Conservation (phyloP, 805 yeast genomes). For the Yarrowia deformans region DNA sequence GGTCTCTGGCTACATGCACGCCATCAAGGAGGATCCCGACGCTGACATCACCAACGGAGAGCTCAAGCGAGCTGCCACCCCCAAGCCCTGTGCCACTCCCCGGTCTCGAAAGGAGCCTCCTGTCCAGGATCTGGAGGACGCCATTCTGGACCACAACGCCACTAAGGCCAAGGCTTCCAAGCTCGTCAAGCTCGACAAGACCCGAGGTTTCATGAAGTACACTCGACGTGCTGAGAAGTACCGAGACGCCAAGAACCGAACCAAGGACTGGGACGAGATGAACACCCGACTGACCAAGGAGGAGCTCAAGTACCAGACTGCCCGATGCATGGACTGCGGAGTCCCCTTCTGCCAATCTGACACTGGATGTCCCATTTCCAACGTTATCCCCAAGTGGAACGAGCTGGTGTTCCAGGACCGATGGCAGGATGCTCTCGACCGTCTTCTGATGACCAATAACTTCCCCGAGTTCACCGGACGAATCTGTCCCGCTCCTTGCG, state of each 20-base stretch:
- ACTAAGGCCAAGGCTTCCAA: slow-evolving; percentile 69
- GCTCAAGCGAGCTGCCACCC: slow-evolving; percentile 58
- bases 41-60: slow-evolving; percentile 92
- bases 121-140: slow-evolving; percentile 88
- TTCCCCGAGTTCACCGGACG: slow-evolving; percentile 99
- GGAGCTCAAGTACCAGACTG: slow-evolving; percentile 89
- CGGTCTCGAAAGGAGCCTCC: slow-evolving; percentile 67
- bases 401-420: slow-evolving; percentile 93
- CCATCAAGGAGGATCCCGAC: slow-evolving; percentile 79
- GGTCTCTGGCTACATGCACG: slow-evolving; percentile 67
- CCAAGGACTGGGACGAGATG: slow-evolving; percentile 92
- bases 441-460: slow-evolving; percentile 93
- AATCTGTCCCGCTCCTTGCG: slow-evolving; percentile 99
- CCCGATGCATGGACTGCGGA: slow-evolving; percentile 99
- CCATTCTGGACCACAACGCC: slow-evolving; percentile 71
- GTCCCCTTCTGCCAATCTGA: slow-evolving; percentile 98
- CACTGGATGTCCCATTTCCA: slow-evolving; percentile 97
- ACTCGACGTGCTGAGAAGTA: slow-evolving; percentile 86
- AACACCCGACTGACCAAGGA: slow-evolving; percentile 80
- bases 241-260: slow-evolving; percentile 76
- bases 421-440: slow-evolving; percentile 92
- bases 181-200: slow-evolving; percentile 71
- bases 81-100: slow-evolving; percentile 48
- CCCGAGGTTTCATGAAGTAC: slow-evolving; percentile 93
- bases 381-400: slow-evolving; percentile 97